Evolutionary conservation across 2,329 filamentous ascomycete genomes (phyloP).

Genomic region (Fusarium torulosum): DNA sequence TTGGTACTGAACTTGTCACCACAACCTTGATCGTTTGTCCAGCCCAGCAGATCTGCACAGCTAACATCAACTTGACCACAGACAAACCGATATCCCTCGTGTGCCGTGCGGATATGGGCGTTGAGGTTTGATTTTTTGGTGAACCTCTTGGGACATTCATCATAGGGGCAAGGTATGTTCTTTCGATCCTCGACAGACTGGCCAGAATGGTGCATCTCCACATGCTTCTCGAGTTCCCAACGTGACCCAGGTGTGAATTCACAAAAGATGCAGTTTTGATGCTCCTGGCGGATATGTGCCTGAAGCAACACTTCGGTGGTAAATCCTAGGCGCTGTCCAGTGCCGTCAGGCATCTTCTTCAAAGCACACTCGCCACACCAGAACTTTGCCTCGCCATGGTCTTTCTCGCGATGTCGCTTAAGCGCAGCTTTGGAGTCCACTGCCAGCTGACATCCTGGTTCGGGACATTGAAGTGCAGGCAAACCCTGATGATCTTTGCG

Average conservation of each 20-base stretch:
- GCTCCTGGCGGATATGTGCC: slow-evolving; percentile 77
- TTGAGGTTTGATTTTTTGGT: slow-evolving; percentile 87
- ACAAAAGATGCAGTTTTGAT: slow-evolving; percentile 83
- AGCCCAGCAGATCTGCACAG: slow-evolving; percentile 68
- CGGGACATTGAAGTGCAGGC: slow-evolving; percentile 77
- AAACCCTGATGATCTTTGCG: slow-evolving; percentile 79
- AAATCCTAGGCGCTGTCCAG: slow-evolving; percentile 69
- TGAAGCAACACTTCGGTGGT: slow-evolving; percentile 78
- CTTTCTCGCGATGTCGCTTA: slow-evolving; percentile 75
- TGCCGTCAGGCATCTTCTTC: slow-evolving; percentile 55
- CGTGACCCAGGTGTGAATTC: slow-evolving; percentile 74
- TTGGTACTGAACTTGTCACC: slow-evolving; percentile 82
- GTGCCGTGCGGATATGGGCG: slow-evolving; percentile 80
- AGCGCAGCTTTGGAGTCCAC: slow-evolving; percentile 82
- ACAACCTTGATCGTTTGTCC: slow-evolving; percentile 77
- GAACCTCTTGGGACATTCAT: slow-evolving; percentile 80
- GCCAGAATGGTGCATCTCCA: slow-evolving; percentile 81
- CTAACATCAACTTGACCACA: slow-evolving; percentile 78
- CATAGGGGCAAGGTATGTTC: slow-evolving; percentile 73
- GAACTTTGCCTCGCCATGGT: slow-evolving; percentile 78
- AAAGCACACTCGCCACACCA: slow-evolving; percentile 80
- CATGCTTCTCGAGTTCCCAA: slow-evolving; percentile 78
- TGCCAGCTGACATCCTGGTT: slow-evolving; percentile 70
- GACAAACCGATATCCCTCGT: slow-evolving; percentile 82
- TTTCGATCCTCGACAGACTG: slow-evolving; percentile 72